Conservation (phyloP, 2,329 filamentous ascomycete species). For the Fusarium ambrosium region DNA sequence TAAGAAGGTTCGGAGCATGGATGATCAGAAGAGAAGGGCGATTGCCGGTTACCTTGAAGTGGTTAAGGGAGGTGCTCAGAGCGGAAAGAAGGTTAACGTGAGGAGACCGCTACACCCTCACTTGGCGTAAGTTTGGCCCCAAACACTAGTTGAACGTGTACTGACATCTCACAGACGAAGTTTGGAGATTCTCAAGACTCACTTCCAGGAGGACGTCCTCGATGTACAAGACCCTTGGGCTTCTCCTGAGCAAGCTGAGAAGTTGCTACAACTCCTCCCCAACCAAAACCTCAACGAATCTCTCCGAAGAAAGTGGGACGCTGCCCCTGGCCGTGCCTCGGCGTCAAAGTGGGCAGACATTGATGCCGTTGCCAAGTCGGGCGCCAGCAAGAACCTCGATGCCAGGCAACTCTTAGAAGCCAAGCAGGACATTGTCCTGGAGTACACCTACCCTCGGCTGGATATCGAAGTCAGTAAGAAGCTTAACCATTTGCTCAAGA, state of each 20-base stretch:
- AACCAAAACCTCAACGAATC: slow-evolving; percentile 83
- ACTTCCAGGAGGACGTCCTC: slow-evolving; percentile 88
- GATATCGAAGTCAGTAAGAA: slow-evolving; percentile 99
- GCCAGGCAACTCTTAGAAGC: slow-evolving; percentile 82
- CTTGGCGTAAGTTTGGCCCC: slow-evolving; percentile 69
- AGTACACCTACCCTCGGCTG: slow-evolving; percentile 97
- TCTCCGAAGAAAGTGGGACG: slow-evolving; percentile 91
- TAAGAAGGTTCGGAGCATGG: slow-evolving; percentile 83
- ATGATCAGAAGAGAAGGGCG: slow-evolving; percentile 86
- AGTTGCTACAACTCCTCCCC: slow-evolving; percentile 86
- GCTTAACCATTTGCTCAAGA: slow-evolving; percentile 97
- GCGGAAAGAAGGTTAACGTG: slow-evolving; percentile 88
- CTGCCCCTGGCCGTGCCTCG: slow-evolving; percentile 81
- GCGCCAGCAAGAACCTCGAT: slow-evolving; percentile 80
- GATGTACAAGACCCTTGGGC: slow-evolving; percentile 89
- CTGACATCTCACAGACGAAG: slow-evolving; percentile 72
- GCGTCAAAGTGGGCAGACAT: slow-evolving; percentile 94
- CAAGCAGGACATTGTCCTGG: slow-evolving; percentile 95
- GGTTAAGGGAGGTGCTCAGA: slow-evolving; percentile 86
- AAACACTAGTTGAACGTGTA: background rate
- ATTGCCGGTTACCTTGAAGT: slow-evolving; percentile 93
- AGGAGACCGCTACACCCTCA: slow-evolving; percentile 92
- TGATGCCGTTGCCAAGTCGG: slow-evolving; percentile 83
- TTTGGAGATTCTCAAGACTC: slow-evolving; percentile 83
- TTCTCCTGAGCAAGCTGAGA: slow-evolving; percentile 76